Evolutionary conservation across 2,329 filamentous ascomycete species (phyloP).

Genomic region (Neoscytalidium dimidiatum): DNA sequence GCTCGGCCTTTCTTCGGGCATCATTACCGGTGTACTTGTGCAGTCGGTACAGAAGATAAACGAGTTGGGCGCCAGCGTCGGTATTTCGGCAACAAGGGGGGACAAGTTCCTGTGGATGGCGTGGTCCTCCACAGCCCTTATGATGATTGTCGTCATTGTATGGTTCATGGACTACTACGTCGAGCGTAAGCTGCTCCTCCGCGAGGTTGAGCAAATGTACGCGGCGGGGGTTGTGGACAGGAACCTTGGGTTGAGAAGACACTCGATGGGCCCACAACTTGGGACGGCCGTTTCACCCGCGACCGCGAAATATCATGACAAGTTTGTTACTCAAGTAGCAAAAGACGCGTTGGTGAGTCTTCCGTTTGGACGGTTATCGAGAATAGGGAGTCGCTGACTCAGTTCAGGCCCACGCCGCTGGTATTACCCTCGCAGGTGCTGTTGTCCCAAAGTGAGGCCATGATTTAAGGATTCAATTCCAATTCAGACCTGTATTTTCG

Average conservation of each 20-base stretch:
- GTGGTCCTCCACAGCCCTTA: slow-evolving; percentile 52
- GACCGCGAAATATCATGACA: background rate
- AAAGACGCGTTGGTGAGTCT: background rate
- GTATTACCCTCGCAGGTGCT: background rate
- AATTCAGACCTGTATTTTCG: too few relatives aligned
- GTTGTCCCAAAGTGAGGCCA: background rate
- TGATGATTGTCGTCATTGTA: slow-evolving; percentile 26
- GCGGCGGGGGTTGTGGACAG: background rate
- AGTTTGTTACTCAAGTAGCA: background rate
- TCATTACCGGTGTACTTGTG: slow-evolving; percentile 60
- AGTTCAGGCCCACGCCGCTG: background rate
- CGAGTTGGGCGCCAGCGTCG: slow-evolving; percentile 47
- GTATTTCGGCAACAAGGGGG: slow-evolving; percentile 50
- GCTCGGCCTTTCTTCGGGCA: slow-evolving; percentile 70
- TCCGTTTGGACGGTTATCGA: background rate
- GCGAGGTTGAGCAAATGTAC: slow-evolving; percentile 8
- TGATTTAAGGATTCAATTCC: background rate
- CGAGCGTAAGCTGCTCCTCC: background rate
- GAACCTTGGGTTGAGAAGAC: background rate
- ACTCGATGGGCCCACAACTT: background rate
- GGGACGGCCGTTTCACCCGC: background rate
- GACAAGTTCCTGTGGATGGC: slow-evolving; percentile 55
- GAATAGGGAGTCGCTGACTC: background rate
- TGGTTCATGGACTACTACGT: slow-evolving; percentile 14
- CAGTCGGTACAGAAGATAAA: slow-evolving; percentile 54